Evolutionary conservation across 306 rosid species (phyloP).

Genomic region (Quercus engelmannii): DNA sequence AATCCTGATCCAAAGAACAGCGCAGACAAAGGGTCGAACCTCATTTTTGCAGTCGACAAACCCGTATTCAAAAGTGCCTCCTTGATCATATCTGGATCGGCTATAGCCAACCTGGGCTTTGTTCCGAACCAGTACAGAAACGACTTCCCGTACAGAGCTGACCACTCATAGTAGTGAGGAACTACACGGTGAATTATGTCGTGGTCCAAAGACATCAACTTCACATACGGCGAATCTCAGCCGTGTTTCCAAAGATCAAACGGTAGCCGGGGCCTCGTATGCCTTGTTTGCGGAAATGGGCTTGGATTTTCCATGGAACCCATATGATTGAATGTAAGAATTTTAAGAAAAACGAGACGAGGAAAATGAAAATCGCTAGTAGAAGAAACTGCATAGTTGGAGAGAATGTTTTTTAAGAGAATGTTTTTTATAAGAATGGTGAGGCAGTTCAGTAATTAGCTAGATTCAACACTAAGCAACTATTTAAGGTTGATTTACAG

Average conservation of each 20-base stretch:
- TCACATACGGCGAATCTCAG: slow-evolving; percentile 32
- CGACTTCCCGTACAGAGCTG: slow-evolving; percentile 37
- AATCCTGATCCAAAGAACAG: slow-evolving; percentile 42
- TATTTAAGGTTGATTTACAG: too few species aligned
- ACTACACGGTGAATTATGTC: slow-evolving; percentile 24
- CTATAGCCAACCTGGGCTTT: slow-evolving; percentile 28
- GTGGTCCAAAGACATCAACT: slow-evolving; percentile 37
- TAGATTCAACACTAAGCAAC: too few species aligned
- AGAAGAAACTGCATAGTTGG: slow-evolving; percentile 5
- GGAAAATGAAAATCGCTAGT: not conserved
- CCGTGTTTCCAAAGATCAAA: slow-evolving; percentile 38
- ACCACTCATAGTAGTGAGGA: slow-evolving; percentile 50
- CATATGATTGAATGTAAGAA: slow-evolving; percentile 24
- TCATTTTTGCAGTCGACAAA: slow-evolving; percentile 13
- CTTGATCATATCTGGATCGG: slow-evolving; percentile 50
- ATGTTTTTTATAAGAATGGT: too few species aligned
- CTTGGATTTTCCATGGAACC: slow-evolving; percentile 36
- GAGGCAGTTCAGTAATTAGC: too few species aligned
- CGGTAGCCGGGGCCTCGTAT: slow-evolving; percentile 50
- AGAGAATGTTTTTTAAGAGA: not conserved
- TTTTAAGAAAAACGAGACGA: not conserved
- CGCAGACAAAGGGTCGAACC: slow-evolving; percentile 14
- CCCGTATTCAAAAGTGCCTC: slow-evolving; percentile 34
- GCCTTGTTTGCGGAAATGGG: slow-evolving; percentile 50
- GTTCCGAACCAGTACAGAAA: slow-evolving; percentile 46